These are phyloP conservation scores for Clonostachys solani DNA, from an alignment of 2,329 filamentous ascomycete species.

Conservation along the genomic window DNA sequence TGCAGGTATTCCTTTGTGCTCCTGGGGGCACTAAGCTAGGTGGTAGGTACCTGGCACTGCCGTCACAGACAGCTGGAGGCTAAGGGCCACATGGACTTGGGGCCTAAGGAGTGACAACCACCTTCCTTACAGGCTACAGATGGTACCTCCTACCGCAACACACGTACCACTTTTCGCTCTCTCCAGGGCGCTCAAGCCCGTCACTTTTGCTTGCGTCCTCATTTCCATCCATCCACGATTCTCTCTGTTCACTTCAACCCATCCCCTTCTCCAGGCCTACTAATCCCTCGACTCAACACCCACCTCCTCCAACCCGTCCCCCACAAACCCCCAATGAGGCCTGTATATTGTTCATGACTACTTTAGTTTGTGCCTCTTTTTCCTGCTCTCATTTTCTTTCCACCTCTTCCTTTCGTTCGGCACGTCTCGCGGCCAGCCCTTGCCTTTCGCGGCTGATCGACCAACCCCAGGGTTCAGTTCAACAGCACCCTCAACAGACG, in stretches of 20 bases:
- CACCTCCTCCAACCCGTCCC: not conserved
- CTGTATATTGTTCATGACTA: slow-evolving; percentile 22
- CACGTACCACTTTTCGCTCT: not conserved
- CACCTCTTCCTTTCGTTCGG: not conserved
- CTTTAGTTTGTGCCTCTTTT: slow-evolving; percentile 18
- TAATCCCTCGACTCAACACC: not conserved
- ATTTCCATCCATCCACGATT: not conserved
- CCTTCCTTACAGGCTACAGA: too few species aligned
- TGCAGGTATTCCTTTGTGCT: too few species aligned
- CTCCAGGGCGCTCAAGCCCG: not conserved
- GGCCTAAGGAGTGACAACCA: too few species aligned
- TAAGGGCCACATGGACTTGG: too few species aligned
- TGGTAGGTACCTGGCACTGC: too few species aligned
- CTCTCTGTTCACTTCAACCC: not conserved
- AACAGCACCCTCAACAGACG: not conserved
- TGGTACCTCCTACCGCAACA: too few species aligned
- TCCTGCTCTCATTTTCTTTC: slow-evolving; percentile 5
- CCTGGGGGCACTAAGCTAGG: too few species aligned
- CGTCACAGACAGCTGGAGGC: too few species aligned
- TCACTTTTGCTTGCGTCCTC: not conserved
- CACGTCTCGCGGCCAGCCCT: not conserved
- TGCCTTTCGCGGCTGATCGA: not conserved
- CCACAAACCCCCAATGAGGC: slow-evolving; percentile 20
- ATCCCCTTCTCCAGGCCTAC: slow-evolving; percentile 13
- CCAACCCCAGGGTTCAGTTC: not conserved